Evolutionary conservation across 495 filamentous ascomycete genomes (phyloP), one percentile per base, ranked within the genome.

Genomic region (Sordaria brevicollis): DNA sequence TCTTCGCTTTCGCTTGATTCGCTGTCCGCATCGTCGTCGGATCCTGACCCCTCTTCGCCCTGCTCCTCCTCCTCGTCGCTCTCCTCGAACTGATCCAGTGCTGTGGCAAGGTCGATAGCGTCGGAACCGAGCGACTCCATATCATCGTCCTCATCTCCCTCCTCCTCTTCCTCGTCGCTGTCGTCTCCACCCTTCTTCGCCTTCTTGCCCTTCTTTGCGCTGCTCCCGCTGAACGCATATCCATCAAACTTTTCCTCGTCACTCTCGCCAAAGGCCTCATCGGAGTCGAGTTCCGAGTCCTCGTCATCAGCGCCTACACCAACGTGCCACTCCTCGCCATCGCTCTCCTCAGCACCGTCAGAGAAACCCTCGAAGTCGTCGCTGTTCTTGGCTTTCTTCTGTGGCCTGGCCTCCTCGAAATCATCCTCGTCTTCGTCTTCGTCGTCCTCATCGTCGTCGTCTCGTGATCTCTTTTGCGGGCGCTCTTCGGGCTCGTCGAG

Each of bases 241-340:
- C 87, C 89, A 43, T 91, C 90, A 74, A 95, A 95, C 71, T 83
- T 82, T 74, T 96, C 93, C 78, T 94, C 89, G 74, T 96, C 93
- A 72, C 92, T 94, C 70, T 90, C 90, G 9, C 93, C 94, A 84
- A 97, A 91, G 36, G 94, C 94, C 76, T 97, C 94, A 70, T 97
- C 94, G 72, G 90, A 93, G 77, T 98, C 93, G 65, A 98, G 81
- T 71, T 96, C 93, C 35, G 87, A 90, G 71, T 94, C 92, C 67
- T 95, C 87, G 69, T 93, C 90, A 69, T 84, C 91, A 65, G 86
- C 88, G 19, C 89, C 89, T 70, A 91, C 85, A 65, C 92, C 79
- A 39, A 96, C 77, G 72, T 85, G 90, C 95, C 95, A 99, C 74
- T 92, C 86, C 78, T 95, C 90, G 21, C 93, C 94, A 71, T 97